phyloP scores from a whole-genome alignment of 768 basidiomycete species.

The Tremella fuciformis region DNA sequence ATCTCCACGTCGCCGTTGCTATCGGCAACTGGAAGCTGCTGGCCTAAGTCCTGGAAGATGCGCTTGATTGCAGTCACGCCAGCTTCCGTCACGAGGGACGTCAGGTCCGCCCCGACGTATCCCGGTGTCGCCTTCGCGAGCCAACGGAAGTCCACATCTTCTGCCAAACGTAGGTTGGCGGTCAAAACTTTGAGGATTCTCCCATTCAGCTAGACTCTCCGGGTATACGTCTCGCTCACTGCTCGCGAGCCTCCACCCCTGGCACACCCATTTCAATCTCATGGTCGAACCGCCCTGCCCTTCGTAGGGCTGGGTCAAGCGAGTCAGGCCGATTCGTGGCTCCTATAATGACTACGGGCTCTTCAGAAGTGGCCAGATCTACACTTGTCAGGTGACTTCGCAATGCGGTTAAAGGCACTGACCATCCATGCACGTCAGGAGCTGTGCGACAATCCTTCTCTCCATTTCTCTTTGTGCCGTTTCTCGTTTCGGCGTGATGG shows the following conservation, averaged over 20 bases:
- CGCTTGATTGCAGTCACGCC: constrained; percentile 95
- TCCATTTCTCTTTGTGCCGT: constrained; percentile 99
- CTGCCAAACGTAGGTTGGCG: constrained; percentile 75
- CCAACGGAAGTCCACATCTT: constrained; percentile 78
- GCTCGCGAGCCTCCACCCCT: constrained; percentile 80
- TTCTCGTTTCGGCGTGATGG: constrained; percentile 95
- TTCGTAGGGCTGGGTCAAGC: constrained; percentile 83
- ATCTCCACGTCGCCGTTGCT: constrained; percentile 16
- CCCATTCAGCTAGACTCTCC: too few relatives aligned
- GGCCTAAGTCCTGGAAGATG: constrained; percentile 76
- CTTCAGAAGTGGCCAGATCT: constrained; percentile 91
- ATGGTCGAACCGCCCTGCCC: constrained; percentile 93
- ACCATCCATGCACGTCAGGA: constrained; percentile 99
- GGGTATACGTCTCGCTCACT: too few relatives aligned
- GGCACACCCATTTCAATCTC: constrained; percentile 98
- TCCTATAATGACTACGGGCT: constrained; percentile 88
- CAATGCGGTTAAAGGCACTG: neutral
- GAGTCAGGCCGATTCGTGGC: constrained; percentile 96
- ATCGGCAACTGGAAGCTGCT: constrained; percentile 38
- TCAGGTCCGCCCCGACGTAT: constrained; percentile 92
- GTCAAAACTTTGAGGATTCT: constrained; percentile 85
- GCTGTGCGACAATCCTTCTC: constrained; percentile 91
- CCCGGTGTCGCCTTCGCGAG: constrained; percentile 94
- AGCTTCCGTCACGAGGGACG: constrained; percentile 85
- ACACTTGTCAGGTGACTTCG: neutral